Percentiles rank a stretch among this genome's conserved stretches.
These are phyloP conservation scores for Purpureocillium lavendulum DNA, from an alignment of 2,329 filamentous ascomycete species.

Conservation along the genomic window DNA sequence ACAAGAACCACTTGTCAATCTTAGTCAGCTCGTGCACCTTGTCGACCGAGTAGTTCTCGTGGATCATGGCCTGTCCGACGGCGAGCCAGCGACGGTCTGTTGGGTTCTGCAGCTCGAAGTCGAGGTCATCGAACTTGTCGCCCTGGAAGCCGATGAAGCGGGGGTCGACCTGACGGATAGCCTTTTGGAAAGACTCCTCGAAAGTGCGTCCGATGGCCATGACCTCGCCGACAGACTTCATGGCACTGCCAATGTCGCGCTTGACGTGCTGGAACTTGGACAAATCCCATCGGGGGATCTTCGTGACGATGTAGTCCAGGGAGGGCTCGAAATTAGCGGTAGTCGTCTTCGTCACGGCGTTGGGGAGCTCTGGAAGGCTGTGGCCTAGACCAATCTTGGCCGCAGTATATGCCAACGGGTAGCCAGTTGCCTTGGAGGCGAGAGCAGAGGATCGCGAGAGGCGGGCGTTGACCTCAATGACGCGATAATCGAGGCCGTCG, in stretches of 20 bases:
- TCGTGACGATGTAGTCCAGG: slow-evolving; percentile 95
- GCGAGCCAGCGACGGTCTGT: slow-evolving; percentile 96
- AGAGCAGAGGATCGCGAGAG: slow-evolving; percentile 94
- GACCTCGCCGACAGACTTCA: slow-evolving; percentile 98
- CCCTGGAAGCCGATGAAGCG: slow-evolving; percentile 89
- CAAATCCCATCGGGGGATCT: slow-evolving; percentile 97
- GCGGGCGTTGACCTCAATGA: slow-evolving; percentile 98
- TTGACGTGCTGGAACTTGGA: slow-evolving; percentile 99
- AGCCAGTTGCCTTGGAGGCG: slow-evolving; percentile 96
- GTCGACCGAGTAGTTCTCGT: slow-evolving; percentile 92
- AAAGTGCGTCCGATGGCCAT: slow-evolving; percentile 99
- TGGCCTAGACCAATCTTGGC: slow-evolving; percentile 97
- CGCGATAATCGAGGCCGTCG: slow-evolving; percentile 93
- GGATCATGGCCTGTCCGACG: slow-evolving; percentile 94
- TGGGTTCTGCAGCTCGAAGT: slow-evolving; percentile 82
- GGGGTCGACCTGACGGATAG: slow-evolving; percentile 93
- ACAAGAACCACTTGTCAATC: slow-evolving; percentile 98
- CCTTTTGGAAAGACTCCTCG: slow-evolving; percentile 98
- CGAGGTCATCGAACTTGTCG: slow-evolving; percentile 87
- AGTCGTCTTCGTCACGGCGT: slow-evolving; percentile 96
- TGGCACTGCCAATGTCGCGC: slow-evolving; percentile 91
- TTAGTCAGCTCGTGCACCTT: slow-evolving; percentile 88
- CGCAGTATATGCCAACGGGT: slow-evolving; percentile 92
- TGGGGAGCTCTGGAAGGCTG: slow-evolving; percentile 89
- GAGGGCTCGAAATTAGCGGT: slow-evolving; percentile 98